phyloP scores from a whole-genome alignment of 371 early-diverging fungal species.

The Mitosporidium daphniae region DNA sequence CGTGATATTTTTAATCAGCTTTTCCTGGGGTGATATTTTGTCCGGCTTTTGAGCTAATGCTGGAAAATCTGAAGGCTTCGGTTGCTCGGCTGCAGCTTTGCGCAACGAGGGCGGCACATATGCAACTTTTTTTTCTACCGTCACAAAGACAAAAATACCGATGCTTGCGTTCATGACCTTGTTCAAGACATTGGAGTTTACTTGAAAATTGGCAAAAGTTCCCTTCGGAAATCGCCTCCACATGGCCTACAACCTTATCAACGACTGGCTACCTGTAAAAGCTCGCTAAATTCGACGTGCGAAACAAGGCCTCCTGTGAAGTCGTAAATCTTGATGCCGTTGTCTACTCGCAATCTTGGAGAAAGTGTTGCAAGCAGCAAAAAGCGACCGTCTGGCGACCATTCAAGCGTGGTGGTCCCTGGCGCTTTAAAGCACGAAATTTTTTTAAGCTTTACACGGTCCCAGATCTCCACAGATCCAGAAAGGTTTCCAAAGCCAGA shows the following conservation, averaged over 20 bases:
- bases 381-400: slow-evolving; percentile 60
- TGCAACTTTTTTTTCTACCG: too few species aligned
- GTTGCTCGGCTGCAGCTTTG: too few species aligned
- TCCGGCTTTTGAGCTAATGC: too few species aligned
- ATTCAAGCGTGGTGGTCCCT: slow-evolving; percentile 40
- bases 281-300: slow-evolving; percentile 26
- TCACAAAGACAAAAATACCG: too few species aligned
- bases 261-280: slow-evolving; percentile 56
- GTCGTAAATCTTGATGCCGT: slow-evolving; percentile 73
- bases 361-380: slow-evolving; percentile 59
- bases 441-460: slow-evolving; percentile 33
- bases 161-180: too few species aligned
- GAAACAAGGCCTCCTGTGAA: slow-evolving; percentile 47
- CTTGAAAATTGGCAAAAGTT: too few species aligned
- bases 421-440: slow-evolving; percentile 29
- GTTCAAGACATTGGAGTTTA: too few species aligned
- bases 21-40: too few species aligned
- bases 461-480: slow-evolving; percentile 42
- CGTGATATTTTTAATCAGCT: slow-evolving; percentile 35
- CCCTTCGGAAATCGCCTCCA: too few species aligned
- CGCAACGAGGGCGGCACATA: too few species aligned
- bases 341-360: slow-evolving; percentile 71
- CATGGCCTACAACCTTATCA: too few species aligned
- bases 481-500: slow-evolving; percentile 80
- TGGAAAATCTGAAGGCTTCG: too few species aligned